These are phyloP conservation scores for Posidonia oceanica DNA, from an alignment of 116 monocot genomes.

Conservation along the genomic window DNA sequence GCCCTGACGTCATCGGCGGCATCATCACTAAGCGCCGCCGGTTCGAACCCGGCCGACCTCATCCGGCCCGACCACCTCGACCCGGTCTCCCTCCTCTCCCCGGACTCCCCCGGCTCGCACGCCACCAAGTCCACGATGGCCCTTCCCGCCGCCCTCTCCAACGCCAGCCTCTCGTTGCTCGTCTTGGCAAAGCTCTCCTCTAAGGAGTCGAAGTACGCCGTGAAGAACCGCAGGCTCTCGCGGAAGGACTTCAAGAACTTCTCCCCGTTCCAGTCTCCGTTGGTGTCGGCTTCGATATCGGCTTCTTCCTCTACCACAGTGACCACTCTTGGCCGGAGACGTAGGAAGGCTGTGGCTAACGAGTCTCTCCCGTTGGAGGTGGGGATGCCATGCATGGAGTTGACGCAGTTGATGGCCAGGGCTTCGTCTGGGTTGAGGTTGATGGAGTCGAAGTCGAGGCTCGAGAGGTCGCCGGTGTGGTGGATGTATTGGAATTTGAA, in stretches of 20 bases:
- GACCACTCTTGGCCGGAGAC: conserved; percentile 56
- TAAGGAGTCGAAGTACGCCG: conserved; percentile 76
- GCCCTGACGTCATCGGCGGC: conserved; percentile 75
- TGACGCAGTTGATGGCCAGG: conserved; percentile 84
- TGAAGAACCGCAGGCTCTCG: conserved; percentile 63
- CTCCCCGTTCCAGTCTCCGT: conserved; percentile 21
- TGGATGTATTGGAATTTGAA: conserved; percentile 69
- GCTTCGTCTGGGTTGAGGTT: conserved; percentile 13
- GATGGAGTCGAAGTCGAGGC: conserved; percentile 45
- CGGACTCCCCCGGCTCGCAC: conserved; percentile 53
- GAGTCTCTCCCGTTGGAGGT: conserved; percentile 40
- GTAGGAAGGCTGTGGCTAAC: conserved; percentile 29
- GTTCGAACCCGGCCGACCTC: conserved; percentile 47
- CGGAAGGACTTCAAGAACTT: conserved; percentile 49
- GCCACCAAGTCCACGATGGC: conserved; percentile 70
- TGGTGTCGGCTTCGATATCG: conserved; percentile 27
- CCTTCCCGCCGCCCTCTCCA: conserved; percentile 71
- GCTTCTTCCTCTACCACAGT: conserved; percentile 93
- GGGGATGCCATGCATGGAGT: conserved; percentile 45
- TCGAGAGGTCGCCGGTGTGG: conserved; percentile 62
- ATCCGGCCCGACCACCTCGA: conserved; percentile 55
- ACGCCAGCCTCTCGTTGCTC: conserved; percentile 89
- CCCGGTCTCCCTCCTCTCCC: conserved; percentile 72
- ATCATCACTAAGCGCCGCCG: conserved; percentile 71
- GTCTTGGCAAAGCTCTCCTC: conserved; percentile 89